Percentiles rank a stretch among this genome's conserved stretches.
These are phyloP conservation scores for Debaryomyces castellii DNA, from an alignment of 805 yeast species.

Conservation along the genomic window DNA sequence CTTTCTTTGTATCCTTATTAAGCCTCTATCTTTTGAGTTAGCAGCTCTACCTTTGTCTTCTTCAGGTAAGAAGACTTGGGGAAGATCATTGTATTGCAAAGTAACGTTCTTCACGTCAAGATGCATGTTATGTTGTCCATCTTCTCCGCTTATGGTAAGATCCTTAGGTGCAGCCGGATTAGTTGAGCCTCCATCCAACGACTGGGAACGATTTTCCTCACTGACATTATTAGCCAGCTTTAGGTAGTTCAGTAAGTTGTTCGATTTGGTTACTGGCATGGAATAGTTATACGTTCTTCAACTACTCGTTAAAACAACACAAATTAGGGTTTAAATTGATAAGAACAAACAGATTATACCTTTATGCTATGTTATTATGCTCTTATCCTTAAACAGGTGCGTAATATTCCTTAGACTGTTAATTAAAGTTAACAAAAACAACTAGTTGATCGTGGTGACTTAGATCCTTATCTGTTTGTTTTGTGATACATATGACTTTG, in stretches of 20 bases:
- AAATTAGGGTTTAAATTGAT: not conserved
- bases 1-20: not conserved
- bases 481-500: not conserved
- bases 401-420: no score
- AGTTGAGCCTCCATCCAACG: not conserved
- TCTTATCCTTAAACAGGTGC: no score
- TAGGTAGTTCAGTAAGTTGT: not conserved
- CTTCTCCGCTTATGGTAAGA: not conserved
- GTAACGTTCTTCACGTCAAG: not conserved
- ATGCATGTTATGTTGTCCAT: not conserved
- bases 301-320: not conserved
- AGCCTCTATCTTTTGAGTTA: not conserved
- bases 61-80: not conserved
- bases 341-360: not conserved
- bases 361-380: not conserved
- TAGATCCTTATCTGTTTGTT: slow-evolving; percentile 3
- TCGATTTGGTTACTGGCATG: slow-evolving; percentile 1
- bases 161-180: not conserved
- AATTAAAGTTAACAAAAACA: no score
- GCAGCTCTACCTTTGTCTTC: not conserved
- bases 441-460: not conserved
- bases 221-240: not conserved
- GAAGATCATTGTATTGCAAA: not conserved
- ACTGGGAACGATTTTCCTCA: not conserved
- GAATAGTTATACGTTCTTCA: not conserved